These are phyloP conservation scores for Pseudoneurospora amorphoporcata DNA, from an alignment of 495 filamentous ascomycete species.

Conservation along the genomic window DNA sequence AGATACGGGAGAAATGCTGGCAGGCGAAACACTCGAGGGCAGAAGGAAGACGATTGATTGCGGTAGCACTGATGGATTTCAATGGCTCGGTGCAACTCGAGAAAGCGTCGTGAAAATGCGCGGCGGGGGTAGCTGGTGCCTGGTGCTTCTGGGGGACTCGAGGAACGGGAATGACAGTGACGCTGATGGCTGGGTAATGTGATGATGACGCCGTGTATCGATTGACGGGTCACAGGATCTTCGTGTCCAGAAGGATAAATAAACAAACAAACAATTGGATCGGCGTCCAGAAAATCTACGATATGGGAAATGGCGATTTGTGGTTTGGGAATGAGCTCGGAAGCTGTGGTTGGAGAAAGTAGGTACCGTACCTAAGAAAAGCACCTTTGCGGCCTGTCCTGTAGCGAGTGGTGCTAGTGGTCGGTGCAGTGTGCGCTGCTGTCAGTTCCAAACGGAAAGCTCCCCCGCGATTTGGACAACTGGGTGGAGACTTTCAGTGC, in stretches of 20 bases:
- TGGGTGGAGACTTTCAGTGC: neutral
- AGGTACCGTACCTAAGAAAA: neutral
- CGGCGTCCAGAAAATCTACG: neutral
- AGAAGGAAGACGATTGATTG: neutral
- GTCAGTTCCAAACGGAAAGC: constrained; percentile 1
- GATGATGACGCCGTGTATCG: neutral
- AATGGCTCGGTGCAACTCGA: neutral
- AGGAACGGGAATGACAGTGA: neutral
- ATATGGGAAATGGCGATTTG: neutral
- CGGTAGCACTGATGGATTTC: neutral
- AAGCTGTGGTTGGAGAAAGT: neutral
- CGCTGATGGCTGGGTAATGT: neutral
- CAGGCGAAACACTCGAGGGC: neutral
- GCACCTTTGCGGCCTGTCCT: neutral
- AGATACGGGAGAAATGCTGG: neutral
- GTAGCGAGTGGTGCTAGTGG: neutral
- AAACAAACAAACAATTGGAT: neutral
- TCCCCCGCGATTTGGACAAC: constrained; percentile 7
- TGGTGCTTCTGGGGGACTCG: neutral
- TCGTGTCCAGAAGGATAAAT: neutral
- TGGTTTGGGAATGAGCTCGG: neutral
- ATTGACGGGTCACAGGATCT: neutral
- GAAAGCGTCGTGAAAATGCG: neutral
- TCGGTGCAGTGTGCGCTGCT: neutral
- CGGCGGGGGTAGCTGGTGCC: neutral